phyloP scores from a whole-genome alignment of 805 yeast genomes.

The Candida chilensis region DNA sequence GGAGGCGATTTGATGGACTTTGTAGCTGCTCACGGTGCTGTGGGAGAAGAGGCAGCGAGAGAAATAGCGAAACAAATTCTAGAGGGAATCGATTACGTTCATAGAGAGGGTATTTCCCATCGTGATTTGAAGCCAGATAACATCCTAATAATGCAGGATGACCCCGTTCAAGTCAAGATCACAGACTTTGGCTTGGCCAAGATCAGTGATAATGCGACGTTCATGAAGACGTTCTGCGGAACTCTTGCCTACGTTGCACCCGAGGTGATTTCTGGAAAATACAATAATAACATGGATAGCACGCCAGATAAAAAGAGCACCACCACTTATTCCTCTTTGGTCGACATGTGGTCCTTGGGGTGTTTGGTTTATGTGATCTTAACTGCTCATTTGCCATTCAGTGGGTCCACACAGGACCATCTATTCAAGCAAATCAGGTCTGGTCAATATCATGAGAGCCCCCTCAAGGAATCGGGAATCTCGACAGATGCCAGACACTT shows the following conservation, averaged over 20 bases:
- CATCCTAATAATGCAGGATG: constrained; percentile 81
- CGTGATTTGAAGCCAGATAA: constrained; percentile 96
- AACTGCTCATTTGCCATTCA: constrained; percentile 92
- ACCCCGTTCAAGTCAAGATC: constrained; percentile 85
- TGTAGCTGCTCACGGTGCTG: constrained; percentile 85
- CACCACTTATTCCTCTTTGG: constrained; percentile 64
- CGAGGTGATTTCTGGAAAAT: constrained; percentile 63
- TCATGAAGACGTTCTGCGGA: constrained; percentile 95
- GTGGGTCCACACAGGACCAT: constrained; percentile 85
- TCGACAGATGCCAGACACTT: constrained; percentile 68
- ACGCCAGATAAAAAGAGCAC: constrained; percentile 14
- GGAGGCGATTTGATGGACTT: constrained; percentile 99
- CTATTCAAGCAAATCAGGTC: constrained; percentile 64
- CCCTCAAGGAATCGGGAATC: constrained; percentile 56
- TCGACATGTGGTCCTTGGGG: constrained; percentile 97
- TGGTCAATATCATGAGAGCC: constrained; percentile 76
- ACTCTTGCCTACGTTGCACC: constrained; percentile 97
- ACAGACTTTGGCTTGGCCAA: constrained; percentile 97
- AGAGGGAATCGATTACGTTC: constrained; percentile 81
- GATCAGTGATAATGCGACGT: constrained; percentile 72
- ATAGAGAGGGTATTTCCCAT: constrained; percentile 86
- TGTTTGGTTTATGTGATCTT: constrained; percentile 86
- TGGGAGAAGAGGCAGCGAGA: constrained; percentile 84
- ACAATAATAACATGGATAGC: too few species aligned
- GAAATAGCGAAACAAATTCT: constrained; percentile 81